Conservation (phyloP, 1,284 basidiomycete genomes). For the Moesziomyces parantarcticus region DNA sequence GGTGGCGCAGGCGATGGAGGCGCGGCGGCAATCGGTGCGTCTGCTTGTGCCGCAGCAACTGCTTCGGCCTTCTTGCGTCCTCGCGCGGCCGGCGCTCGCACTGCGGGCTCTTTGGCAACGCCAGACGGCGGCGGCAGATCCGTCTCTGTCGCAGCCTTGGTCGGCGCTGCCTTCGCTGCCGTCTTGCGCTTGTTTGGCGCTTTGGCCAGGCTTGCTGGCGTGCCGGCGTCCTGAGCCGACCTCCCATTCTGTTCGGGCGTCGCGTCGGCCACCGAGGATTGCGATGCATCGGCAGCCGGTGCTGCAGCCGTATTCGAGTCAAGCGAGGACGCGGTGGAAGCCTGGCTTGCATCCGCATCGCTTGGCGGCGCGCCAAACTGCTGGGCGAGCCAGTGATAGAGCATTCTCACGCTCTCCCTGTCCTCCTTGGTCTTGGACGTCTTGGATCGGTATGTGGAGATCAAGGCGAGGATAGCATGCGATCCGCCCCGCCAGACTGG, state of each 20-base stretch:
- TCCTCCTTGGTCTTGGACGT: constrained; percentile 22
- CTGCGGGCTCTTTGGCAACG: constrained; percentile 10
- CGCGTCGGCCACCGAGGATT: no score
- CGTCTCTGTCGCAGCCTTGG: constrained; percentile 9
- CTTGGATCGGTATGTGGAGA: constrained; percentile 22
- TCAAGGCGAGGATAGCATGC: constrained; percentile 28
- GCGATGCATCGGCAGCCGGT: no score
- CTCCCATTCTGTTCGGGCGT: no score
- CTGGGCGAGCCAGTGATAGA: constrained; percentile 15
- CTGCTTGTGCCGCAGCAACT: constrained; percentile 1
- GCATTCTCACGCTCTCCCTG: constrained; percentile 9
- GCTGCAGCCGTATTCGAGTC: not conserved
- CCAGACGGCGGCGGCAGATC: constrained; percentile 33
- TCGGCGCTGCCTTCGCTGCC: constrained; percentile 8
- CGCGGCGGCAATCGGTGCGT: constrained; percentile 20
- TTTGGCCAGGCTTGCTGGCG: no score
- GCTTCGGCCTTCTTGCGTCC: constrained; percentile 11
- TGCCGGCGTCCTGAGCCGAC: no score
- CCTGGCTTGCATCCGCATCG: constrained; percentile 10
- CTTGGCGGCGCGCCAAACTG: constrained; percentile 13
- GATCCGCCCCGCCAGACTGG: constrained; percentile 23
- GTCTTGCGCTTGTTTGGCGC: constrained; percentile 7
- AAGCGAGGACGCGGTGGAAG: constrained; percentile 7
- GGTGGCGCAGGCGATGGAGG: constrained; percentile 28
- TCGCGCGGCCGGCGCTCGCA: constrained; percentile 5